These are phyloP conservation scores for Aspergillus transmontanensis DNA, from an alignment of 2,329 filamentous ascomycete species.

Conservation along the genomic window DNA sequence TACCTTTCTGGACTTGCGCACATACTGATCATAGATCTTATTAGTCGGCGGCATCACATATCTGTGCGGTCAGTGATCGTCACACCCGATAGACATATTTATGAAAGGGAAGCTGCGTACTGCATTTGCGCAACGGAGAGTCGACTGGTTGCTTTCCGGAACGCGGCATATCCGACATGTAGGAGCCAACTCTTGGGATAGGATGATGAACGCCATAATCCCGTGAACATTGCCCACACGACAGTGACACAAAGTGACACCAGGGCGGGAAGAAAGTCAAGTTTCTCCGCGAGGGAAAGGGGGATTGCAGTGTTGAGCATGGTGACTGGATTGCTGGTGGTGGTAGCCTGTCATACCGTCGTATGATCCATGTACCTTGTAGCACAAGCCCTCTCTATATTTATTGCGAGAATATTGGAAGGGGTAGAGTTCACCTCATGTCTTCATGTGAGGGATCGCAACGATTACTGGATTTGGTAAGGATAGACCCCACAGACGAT, in stretches of 20 bases:
- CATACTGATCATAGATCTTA: slow-evolving; percentile 33
- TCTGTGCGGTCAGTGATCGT: slow-evolving; percentile 13
- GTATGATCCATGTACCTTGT: background rate
- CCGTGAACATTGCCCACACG: slow-evolving; percentile 32
- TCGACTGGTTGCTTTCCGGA: slow-evolving; percentile 34
- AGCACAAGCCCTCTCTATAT: background rate
- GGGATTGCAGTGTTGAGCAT: slow-evolving; percentile 25
- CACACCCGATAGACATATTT: no score
- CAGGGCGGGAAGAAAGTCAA: slow-evolving; percentile 38
- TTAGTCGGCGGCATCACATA: slow-evolving; percentile 27
- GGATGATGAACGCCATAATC: slow-evolving; percentile 29
- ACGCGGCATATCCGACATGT: slow-evolving; percentile 39
- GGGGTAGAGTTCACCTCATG: background rate
- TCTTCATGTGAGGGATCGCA: slow-evolving; percentile 17
- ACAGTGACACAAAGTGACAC: slow-evolving; percentile 28
- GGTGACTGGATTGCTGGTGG: background rate
- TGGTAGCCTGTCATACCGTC: background rate
- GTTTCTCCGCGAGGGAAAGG: slow-evolving; percentile 33
- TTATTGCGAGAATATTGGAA: background rate
- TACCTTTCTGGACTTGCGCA: slow-evolving; percentile 26
- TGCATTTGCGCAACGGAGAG: slow-evolving; percentile 34
- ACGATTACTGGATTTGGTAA: slow-evolving; percentile 21
- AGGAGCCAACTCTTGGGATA: slow-evolving; percentile 34
- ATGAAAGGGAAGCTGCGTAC: slow-evolving; percentile 15
- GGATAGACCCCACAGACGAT: slow-evolving; percentile 8